Conservation (phyloP, 164 flowering plant species). For the Macadamia integrifolia region DNA sequence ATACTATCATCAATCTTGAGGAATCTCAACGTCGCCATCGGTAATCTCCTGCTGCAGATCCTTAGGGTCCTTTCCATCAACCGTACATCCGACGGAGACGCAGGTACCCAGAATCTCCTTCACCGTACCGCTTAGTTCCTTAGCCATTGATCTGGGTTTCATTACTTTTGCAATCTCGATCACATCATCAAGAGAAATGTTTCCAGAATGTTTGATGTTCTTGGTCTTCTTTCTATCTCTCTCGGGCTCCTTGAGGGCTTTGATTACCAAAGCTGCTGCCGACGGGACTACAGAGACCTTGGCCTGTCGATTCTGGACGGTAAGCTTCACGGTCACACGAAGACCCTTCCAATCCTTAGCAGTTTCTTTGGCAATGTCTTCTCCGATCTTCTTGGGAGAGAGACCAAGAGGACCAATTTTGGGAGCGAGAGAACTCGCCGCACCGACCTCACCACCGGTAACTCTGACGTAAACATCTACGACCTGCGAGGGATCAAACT, state of each 20-base stretch:
- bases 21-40: constrained; percentile 67
- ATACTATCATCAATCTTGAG: constrained; percentile 35
- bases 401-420: constrained; percentile 78
- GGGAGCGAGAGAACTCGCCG: constrained; percentile 71
- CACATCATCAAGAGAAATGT: constrained; percentile 67
- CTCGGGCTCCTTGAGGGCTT: constrained; percentile 73
- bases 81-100: constrained; percentile 80
- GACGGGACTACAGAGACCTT: constrained; percentile 74
- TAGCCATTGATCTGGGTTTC: constrained; percentile 71
- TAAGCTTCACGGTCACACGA: constrained; percentile 70
- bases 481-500: constrained; percentile 63
- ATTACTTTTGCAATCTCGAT: constrained; percentile 69
- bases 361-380: constrained; percentile 72
- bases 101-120: constrained; percentile 87
- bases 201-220: constrained; percentile 69
- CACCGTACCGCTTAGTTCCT: constrained; percentile 59
- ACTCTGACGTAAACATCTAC: constrained; percentile 74
- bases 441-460: constrained; percentile 79
- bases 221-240: constrained; percentile 70
- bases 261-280: constrained; percentile 69
- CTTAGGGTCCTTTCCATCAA: constrained; percentile 74
- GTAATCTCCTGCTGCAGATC: constrained; percentile 71
- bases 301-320: constrained; percentile 75
- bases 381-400: constrained; percentile 75
- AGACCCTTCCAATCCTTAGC: constrained; percentile 88